Evolutionary conservation across 441 rosid genomes (phyloP), one percentile per base, ranked within the genome.

Genomic region (Gossypium schwendimanii): DNA sequence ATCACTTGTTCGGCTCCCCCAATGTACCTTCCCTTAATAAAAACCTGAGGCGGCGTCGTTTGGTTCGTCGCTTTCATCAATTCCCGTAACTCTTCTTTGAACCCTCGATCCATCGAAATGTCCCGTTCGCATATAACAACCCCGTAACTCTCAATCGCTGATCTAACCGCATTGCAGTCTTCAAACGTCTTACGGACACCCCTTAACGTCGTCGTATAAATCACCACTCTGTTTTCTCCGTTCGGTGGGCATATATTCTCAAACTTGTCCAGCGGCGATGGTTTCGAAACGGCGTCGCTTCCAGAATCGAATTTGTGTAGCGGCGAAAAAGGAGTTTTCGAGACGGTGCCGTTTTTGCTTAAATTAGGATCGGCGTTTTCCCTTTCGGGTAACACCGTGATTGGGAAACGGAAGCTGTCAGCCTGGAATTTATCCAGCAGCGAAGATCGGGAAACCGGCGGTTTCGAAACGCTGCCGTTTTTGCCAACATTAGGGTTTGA

Each of bases 151-250:
- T 81, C 91, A 9, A 90, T 60, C 1, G 87, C 86, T 0, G 89
- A 79, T n/a, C 94, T 82, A 41, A 88, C 94, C 0, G 84, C 86
- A 47, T 87, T 93, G 82, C 97, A 93, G n/a, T 79, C 93, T 75
- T 89, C 98, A 57, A 85, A 93, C 2, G 97, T 91, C 82, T 71
- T 81, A 17, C 96, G 88, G 47, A 93, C 84, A 0, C 98, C 97
- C 11, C 96, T 82, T 82, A 93, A 80, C 6, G 89, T 77, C 45
- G 94, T 91, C 6, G 98, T 91, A 70, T 93, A 93, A 47, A 91
- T 81, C 74, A 93, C 93, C 28, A 91, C 89, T 47, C 76, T 87
- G 79, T 86, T 69, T 66, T 85, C 93, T 33, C 94, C 98, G 7
- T 84, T 84, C 0, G 96, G 88, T 0, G 98, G 97, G 64, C 95